Conservation (phyloP, 371 early-diverging fungal genomes). For the Syncephalastrum contaminatum region DNA sequence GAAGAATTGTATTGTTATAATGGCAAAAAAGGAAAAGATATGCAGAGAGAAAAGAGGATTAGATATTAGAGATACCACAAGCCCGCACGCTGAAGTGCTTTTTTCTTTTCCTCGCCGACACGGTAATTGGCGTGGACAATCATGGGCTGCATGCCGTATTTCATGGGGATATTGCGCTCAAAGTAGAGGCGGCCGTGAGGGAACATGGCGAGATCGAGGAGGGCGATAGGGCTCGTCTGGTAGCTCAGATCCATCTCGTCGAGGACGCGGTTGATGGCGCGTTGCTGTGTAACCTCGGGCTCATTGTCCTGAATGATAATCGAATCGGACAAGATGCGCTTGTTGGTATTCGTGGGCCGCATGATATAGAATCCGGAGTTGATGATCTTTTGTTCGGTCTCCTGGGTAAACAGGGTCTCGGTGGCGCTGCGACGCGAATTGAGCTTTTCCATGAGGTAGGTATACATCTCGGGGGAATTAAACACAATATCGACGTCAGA, state of each 20-base stretch:
- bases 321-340: conserved; percentile 40
- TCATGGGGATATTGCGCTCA: conserved; percentile 36
- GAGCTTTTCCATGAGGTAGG: conserved; percentile 38
- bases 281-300: conserved; percentile 47
- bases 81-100: conserved; percentile 33
- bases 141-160: conserved; percentile 41
- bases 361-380: conserved; percentile 53
- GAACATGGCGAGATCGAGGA: conserved; percentile 40
- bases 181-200: conserved; percentile 50
- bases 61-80: conserved; percentile 39
- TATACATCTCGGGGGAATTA: conserved; percentile 37
- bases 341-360: conserved; percentile 42
- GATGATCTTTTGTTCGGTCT: conserved; percentile 39
- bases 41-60: too few species aligned
- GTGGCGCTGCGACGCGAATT: conserved; percentile 27
- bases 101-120: conserved; percentile 57
- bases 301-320: conserved; percentile 45
- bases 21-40: too few species aligned
- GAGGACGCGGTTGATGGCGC: conserved; percentile 46
- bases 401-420: conserved; percentile 41
- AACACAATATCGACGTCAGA: conserved; percentile 54
- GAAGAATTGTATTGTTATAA: too few species aligned
- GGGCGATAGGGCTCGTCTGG: conserved; percentile 36
- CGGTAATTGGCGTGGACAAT: conserved; percentile 50
- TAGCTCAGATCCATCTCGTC: conserved; percentile 42